A percentile compares a stretch with the other conserved stretches of the same genome.
These are phyloP conservation scores for Ophiocordyceps australis DNA, from an alignment of 2,329 filamentous ascomycete genomes.

Conservation along the genomic window DNA sequence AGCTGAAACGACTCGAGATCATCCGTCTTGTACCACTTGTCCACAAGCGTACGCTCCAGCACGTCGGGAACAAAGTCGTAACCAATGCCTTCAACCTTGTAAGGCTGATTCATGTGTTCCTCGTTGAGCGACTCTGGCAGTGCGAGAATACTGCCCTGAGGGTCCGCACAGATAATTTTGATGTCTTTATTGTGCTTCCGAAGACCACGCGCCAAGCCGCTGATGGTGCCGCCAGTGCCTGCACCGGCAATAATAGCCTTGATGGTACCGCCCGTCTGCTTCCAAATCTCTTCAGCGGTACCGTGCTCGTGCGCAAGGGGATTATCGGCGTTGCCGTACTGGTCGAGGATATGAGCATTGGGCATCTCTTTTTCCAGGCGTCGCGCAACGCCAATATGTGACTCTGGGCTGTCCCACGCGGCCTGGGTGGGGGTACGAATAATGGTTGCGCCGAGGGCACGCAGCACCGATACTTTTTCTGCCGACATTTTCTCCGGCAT, in stretches of 20 bases:
- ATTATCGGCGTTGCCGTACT: conserved; percentile 86
- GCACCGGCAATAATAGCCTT: conserved; percentile 78
- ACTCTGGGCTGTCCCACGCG: conserved; percentile 86
- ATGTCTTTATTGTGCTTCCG: conserved; percentile 72
- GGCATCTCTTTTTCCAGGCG: conserved; percentile 88
- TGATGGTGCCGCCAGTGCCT: conserved; percentile 90
- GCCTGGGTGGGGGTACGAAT: conserved; percentile 94
- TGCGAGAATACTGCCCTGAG: conserved; percentile 79
- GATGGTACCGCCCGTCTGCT: conserved; percentile 69
- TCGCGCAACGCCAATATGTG: conserved; percentile 86
- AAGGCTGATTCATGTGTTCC: conserved; percentile 62
- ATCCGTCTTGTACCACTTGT: conserved; percentile 97
- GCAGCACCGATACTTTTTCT: conserved; percentile 90
- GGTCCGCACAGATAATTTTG: conserved; percentile 85
- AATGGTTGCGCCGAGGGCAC: conserved; percentile 88
- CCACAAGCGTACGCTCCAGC: conserved; percentile 59
- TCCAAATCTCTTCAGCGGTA: conserved; percentile 92
- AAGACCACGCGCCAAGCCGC: conserved; percentile 68
- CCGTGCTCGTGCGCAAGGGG: conserved; percentile 85
- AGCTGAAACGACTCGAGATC: conserved; percentile 82
- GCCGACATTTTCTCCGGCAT: conserved; percentile 98
- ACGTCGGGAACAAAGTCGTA: conserved; percentile 98
- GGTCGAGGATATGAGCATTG: conserved; percentile 91
- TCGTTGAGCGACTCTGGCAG: conserved; percentile 65
- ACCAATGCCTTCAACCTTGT: conserved; percentile 97